A percentile compares a stretch with the other conserved stretches of the same genome.
Evolutionary conservation across 2,329 filamentous ascomycete species (phyloP).

Genomic region (Byssoonygena ceratinophila): DNA sequence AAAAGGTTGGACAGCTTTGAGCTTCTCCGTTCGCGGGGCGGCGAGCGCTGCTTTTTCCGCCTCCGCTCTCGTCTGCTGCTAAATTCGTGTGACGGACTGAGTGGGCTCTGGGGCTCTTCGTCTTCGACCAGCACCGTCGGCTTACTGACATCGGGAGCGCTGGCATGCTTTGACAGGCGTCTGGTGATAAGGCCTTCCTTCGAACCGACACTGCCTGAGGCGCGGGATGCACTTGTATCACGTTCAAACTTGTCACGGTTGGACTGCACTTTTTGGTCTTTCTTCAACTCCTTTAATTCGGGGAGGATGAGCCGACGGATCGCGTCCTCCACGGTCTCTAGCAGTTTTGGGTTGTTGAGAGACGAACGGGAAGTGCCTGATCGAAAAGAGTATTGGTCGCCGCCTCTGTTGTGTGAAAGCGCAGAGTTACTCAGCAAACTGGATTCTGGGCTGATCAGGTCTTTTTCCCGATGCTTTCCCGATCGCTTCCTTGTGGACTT

Average conservation of each 20-base stretch:
- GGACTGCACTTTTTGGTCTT: conserved; percentile 71
- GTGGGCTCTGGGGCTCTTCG: conserved; percentile 30
- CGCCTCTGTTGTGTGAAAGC: conserved; percentile 42
- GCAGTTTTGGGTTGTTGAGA: conserved; percentile 81
- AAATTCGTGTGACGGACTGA: conserved; percentile 23
- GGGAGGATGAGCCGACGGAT: conserved; percentile 83
- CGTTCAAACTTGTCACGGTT: conserved; percentile 59
- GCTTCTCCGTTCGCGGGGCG: conserved; percentile 37
- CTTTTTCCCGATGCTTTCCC: conserved; percentile 44
- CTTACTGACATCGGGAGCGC: conserved; percentile 50
- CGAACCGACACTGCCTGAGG: conserved; percentile 45
- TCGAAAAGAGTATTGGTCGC: conserved; percentile 48
- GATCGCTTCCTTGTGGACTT: conserved; percentile 41
- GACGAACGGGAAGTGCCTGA: conserved; percentile 57
- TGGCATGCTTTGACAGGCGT: conserved; percentile 47
- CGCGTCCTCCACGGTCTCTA: conserved; percentile 87
- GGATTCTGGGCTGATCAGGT: conserved; percentile 48
- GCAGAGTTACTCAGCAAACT: conserved; percentile 51
- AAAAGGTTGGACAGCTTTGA: conserved; percentile 40
- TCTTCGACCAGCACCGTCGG: conserved; percentile 52
- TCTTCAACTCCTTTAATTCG: conserved; percentile 81
- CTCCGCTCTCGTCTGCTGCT: conserved; percentile 44
- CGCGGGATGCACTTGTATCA: conserved; percentile 52
- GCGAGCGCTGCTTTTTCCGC: conserved; percentile 43
- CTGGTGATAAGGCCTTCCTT: conserved; percentile 47